A percentile compares a stretch with the other conserved stretches of the same genome.
These are phyloP conservation scores for Stephania yunnanensis DNA, from an alignment of 164 flowering plant genomes.

Conservation along the genomic window DNA sequence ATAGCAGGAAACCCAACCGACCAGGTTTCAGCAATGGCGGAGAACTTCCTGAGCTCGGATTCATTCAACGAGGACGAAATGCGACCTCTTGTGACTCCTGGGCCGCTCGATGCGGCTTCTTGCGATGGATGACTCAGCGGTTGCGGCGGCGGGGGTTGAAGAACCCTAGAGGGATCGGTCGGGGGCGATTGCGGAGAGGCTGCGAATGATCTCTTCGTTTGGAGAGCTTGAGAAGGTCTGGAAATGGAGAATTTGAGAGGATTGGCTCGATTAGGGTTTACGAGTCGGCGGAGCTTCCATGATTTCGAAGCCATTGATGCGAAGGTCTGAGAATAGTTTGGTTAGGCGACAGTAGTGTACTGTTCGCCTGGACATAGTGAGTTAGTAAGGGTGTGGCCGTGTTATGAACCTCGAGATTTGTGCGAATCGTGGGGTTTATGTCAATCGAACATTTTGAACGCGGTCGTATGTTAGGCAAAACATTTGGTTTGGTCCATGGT, in stretches of 20 bases:
- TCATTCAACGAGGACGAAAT: conserved; percentile 59
- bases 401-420: neutral
- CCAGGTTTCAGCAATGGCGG: conserved; percentile 91
- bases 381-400: neutral
- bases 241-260: conserved; percentile 9
- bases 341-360: neutral
- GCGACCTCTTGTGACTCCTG: neutral
- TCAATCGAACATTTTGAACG: no score
- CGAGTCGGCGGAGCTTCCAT: conserved; percentile 9
- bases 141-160: conserved; percentile 7
- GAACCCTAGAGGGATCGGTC: conserved; percentile 9
- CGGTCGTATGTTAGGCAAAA: no score
- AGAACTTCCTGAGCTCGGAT: conserved; percentile 61
- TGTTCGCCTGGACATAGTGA: neutral
- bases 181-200: conserved; percentile 15
- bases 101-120: neutral
- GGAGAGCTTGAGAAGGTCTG: conserved; percentile 9
- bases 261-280: conserved; percentile 8
- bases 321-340: neutral
- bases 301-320: conserved; percentile 18
- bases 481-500: no score
- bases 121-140: neutral
- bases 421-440: no score
- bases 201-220: conserved; percentile 14
- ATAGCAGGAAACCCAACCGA: conserved; percentile 11